Conservation (phyloP, 352 stramenopile species). For the Hyaloperonospora arabidopsidis region DNA sequence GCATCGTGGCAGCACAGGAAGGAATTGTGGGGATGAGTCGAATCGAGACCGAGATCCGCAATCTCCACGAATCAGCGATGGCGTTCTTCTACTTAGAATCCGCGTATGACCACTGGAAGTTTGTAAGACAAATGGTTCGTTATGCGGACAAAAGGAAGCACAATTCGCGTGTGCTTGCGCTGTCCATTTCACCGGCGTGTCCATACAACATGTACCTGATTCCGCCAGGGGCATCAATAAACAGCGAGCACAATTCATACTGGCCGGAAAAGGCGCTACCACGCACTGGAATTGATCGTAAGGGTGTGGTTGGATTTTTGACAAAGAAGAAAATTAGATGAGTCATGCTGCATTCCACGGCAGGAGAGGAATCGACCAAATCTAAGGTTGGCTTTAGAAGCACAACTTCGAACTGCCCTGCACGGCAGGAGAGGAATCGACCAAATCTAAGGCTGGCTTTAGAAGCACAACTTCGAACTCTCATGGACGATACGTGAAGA, state of each 20-base stretch:
- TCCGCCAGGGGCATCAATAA: constrained; percentile 64
- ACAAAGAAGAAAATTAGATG: constrained; percentile 34
- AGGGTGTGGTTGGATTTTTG: constrained; percentile 57
- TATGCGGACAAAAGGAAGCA: constrained; percentile 64
- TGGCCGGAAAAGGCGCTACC: constrained; percentile 48
- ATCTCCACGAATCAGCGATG: constrained; percentile 36
- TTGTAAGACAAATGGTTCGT: constrained; percentile 54
- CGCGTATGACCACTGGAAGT: constrained; percentile 59
- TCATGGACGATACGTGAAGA: constrained; percentile 1
- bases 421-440: neutral
- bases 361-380: too few relatives aligned
- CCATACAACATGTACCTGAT: constrained; percentile 59
- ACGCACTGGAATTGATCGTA: constrained; percentile 35
- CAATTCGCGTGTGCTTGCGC: constrained; percentile 35
- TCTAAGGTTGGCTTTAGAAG: constrained; percentile 6
- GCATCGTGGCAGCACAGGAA: constrained; percentile 35
- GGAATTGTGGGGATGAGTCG: constrained; percentile 33
- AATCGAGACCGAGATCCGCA: constrained; percentile 34
- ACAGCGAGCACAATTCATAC: constrained; percentile 66
- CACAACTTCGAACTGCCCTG: constrained; percentile 2
- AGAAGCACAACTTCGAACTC: constrained; percentile 4
- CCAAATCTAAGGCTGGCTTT: constrained; percentile 7
- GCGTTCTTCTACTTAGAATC: constrained; percentile 61
- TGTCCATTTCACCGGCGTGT: constrained; percentile 33
- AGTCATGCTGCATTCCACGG: neutral